A percentile compares a stretch with the other conserved stretches of the same genome.
Conservation (phyloP, 108 stramenopile species). For the Nannochloropsis granulata region DNA sequence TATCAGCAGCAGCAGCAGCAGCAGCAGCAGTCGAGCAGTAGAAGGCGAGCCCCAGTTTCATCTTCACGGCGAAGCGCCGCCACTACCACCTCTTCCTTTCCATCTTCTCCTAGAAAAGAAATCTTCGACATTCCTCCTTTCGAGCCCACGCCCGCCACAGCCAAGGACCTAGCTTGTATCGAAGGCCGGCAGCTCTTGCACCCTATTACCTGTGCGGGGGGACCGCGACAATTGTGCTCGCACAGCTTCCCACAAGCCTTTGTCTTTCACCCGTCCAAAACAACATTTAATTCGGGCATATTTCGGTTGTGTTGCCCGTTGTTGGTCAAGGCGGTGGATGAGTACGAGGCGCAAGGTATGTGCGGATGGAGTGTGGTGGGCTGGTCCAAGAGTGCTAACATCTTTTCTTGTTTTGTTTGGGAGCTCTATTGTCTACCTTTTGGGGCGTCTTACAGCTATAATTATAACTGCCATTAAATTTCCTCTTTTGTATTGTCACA, state of each 20-base stretch:
- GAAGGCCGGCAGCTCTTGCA: constrained; percentile 19
- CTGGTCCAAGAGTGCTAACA: background rate
- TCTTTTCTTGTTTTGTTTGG: background rate
- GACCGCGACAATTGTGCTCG: background rate
- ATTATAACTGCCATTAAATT: too few species aligned
- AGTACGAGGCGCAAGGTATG: constrained; percentile 9
- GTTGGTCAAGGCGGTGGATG: constrained; percentile 20
- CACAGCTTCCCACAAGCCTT: constrained; percentile 29
- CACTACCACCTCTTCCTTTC: too few species aligned
- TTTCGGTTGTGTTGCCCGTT: constrained; percentile 20
- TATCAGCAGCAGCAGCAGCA: too few species aligned
- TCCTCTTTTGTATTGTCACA: background rate
- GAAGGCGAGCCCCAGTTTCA: too few species aligned
- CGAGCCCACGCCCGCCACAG: constrained; percentile 6
- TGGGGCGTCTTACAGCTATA: too few species aligned
- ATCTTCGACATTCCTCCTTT: background rate
- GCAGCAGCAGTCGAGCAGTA: too few species aligned
- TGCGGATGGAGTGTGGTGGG: background rate
- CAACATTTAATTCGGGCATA: constrained; percentile 12
- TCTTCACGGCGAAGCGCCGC: too few species aligned
- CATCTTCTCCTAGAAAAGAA: too few species aligned
- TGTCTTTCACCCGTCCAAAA: constrained; percentile 10
- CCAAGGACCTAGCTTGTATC: constrained; percentile 15
- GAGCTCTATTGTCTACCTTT: background rate
- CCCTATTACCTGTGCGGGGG: background rate